Evolutionary conservation across 2,329 filamentous ascomycete species (phyloP), one percentile per base, ranked within the genome.

Genomic region (Aspergillus sp.): DNA sequence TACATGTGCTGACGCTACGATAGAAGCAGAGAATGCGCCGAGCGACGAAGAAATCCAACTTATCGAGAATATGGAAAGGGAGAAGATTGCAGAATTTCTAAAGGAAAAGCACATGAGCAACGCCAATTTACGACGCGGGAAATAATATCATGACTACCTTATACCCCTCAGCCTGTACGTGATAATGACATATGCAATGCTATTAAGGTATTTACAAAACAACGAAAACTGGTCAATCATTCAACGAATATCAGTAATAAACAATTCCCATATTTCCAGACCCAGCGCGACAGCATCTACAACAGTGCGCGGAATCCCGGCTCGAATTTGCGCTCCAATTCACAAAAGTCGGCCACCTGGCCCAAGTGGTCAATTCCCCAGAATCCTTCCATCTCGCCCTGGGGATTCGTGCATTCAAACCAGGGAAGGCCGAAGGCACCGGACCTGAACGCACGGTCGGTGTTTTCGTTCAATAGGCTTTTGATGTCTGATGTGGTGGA

Each of bases 331-430:
- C 55, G 60, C 45, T 81, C 73, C 48, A 83, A 54, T 1, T 71
- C 76, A 49, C 83, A 53, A 60, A 77, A 75, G 48, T 77, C 71
- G 37, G 70, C 68, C 3, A 83, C 66, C 57, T 77, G 74, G 1
- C 75, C 80, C 39, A 84, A 53, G 62, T 82, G 79, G 66, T 83
- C 80, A 12, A 83, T 74, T 0, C 81, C 81, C 76, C 78, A 84
- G 55, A 78, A 83, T 1, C 64, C 64, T 53, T 82, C 78, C 33
- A 61, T 79, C 57, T 76, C 63, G 0, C 79, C 80, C 44, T 76
- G 65, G 5, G 61, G 45, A 60, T 82, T 79, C 43, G 73, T 79
- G 46, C 78, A 80, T 62, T 69, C 65, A 57, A 81, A 79, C 75
- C 78, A 84, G 2, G 81, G 81, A 46, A 83, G 57, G 1, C 81